phyloP scores from a whole-genome alignment of 768 basidiomycete species.

The Tubosaeta sp. region DNA sequence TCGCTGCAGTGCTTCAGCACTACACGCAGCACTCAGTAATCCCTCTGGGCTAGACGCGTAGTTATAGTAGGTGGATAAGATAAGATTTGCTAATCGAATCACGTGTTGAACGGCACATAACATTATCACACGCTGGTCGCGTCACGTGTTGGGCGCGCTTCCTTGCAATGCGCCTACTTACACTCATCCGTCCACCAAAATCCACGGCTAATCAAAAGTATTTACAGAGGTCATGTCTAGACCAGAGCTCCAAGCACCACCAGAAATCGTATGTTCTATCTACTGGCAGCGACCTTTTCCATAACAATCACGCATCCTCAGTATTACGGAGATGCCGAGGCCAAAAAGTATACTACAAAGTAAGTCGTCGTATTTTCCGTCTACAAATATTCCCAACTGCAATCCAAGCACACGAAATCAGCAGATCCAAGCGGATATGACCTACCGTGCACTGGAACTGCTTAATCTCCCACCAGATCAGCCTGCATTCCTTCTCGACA shows the following conservation, averaged over 20 bases:
- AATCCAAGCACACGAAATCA: constrained; percentile 82
- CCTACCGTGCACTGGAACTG: constrained; percentile 89
- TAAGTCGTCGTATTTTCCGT: constrained; percentile 32
- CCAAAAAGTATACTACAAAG: constrained; percentile 97
- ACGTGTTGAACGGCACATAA: too few species aligned
- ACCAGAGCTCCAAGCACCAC: constrained; percentile 84
- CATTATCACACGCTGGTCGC: too few species aligned
- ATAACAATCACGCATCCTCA: constrained; percentile 29
- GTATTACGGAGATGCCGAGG: constrained; percentile 97
- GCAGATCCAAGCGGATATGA: constrained; percentile 96
- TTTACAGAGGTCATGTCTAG: constrained; percentile 58
- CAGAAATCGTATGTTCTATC: constrained; percentile 67
- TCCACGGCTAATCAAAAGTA: neutral
- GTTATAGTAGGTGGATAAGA: too few species aligned
- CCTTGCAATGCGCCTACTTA: neutral
- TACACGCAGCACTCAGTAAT: too few species aligned
- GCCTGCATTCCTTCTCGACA: constrained; percentile 85
- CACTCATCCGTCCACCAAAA: too few species aligned
- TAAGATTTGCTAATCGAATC: too few species aligned
- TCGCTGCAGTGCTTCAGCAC: too few species aligned
- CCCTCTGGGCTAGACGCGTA: too few species aligned
- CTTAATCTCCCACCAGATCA: constrained; percentile 76
- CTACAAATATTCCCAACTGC: constrained; percentile 7
- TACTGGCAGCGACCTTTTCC: neutral
- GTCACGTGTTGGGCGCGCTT: too few species aligned